Conservation (phyloP, 306 rosid species). For the Sophora flavescens region DNA sequence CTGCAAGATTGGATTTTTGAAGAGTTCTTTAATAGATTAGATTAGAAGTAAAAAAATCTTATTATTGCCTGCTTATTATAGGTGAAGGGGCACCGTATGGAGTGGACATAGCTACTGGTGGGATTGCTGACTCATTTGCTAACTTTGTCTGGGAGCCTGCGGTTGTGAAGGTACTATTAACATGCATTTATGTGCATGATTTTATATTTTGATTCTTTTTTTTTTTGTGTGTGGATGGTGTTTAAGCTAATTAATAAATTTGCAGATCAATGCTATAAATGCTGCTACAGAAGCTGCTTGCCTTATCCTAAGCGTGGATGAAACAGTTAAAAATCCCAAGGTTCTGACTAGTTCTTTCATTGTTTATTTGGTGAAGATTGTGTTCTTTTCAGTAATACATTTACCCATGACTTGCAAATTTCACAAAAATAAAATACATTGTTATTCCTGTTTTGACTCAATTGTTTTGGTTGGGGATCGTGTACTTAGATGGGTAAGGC, state of each 20-base stretch:
- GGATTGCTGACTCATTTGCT: slow-evolving; percentile 90
- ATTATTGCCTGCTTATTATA: slow-evolving; percentile 35
- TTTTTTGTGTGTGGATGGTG: slow-evolving; percentile 27
- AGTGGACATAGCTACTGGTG: slow-evolving; percentile 94
- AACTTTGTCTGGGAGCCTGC: slow-evolving; percentile 99
- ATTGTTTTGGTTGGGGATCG: too few species aligned
- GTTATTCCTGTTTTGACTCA: too few species aligned
- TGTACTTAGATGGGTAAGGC: too few species aligned
- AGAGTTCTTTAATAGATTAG: slow-evolving; percentile 11
- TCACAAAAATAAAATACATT: neutral
- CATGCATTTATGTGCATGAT: neutral
- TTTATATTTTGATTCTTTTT: slow-evolving; percentile 18
- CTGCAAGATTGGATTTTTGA: neutral
- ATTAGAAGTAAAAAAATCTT: slow-evolving; percentile 4
- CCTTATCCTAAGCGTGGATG: slow-evolving; percentile 91
- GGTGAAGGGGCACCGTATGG: slow-evolving; percentile 96
- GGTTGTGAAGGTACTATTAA: slow-evolving; percentile 77
- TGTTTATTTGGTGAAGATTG: neutral
- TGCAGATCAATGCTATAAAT: slow-evolving; percentile 96
- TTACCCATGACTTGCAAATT: neutral
- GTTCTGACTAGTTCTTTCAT: slow-evolving; percentile 46
- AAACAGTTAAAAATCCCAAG: slow-evolving; percentile 97
- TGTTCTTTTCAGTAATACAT: neutral
- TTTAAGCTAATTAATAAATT: slow-evolving; percentile 17
- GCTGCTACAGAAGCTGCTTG: slow-evolving; percentile 99